These are phyloP conservation scores for Melastoma candidum DNA, from an alignment of 441 rosid genomes.

Conservation along the genomic window DNA sequence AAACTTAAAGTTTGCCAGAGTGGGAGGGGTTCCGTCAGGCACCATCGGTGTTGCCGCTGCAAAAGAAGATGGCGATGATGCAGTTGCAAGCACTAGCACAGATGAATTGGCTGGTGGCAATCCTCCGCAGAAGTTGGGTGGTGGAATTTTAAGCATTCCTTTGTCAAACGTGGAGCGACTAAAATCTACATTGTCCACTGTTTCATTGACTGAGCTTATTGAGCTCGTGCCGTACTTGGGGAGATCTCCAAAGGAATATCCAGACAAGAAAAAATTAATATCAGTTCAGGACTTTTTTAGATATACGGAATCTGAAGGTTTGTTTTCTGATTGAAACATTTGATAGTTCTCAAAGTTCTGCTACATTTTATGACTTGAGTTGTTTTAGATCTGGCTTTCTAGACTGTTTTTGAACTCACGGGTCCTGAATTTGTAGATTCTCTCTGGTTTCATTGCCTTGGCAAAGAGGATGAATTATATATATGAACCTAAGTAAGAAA, in stretches of 20 bases:
- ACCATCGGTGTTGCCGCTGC: slow-evolving; percentile 62
- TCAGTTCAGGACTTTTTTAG: slow-evolving; percentile 98
- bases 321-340: slow-evolving; percentile 10
- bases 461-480: too few species aligned
- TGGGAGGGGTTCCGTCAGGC: slow-evolving; percentile 19
- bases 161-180: slow-evolving; percentile 88
- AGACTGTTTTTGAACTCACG: too few species aligned
- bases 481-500: too few species aligned
- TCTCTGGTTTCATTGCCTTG: too few species aligned
- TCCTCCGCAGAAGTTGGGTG: slow-evolving; percentile 59
- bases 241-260: slow-evolving; percentile 69
- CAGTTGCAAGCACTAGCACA: slow-evolving; percentile 26
- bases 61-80: slow-evolving; percentile 49
- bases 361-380: too few species aligned
- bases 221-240: slow-evolving; percentile 80
- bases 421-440: too few species aligned
- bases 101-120: slow-evolving; percentile 43
- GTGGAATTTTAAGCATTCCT: slow-evolving; percentile 75
- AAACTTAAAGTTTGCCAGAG: too few species aligned
- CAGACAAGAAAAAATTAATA: slow-evolving; percentile 85
- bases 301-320: slow-evolving; percentile 98
- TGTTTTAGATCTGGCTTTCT: too few species aligned
- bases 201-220: slow-evolving; percentile 71
- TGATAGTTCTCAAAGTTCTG: too few species aligned
- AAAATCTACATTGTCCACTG: slow-evolving; percentile 68